These are phyloP conservation scores for Apiotrichum brassicae DNA, from an alignment of 1,284 basidiomycete species.

Conservation along the genomic window DNA sequence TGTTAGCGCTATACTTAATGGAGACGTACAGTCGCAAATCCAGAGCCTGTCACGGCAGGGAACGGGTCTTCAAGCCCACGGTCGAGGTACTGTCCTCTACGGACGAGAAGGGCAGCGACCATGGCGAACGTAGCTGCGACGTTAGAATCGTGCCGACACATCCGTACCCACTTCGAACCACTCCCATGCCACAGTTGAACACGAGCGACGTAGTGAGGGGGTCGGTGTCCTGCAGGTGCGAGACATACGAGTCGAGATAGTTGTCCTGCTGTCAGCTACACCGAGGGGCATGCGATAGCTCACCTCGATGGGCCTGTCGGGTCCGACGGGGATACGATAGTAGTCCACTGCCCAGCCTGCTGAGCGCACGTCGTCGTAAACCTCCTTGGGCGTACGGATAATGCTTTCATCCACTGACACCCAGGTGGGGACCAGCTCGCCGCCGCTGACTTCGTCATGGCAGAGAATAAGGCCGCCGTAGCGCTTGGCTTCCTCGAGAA, in stretches of 20 bases:
- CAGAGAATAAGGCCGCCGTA: constrained; percentile 88
- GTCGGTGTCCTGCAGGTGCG: constrained; percentile 72
- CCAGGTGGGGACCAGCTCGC: constrained; percentile 88
- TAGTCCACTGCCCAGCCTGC: constrained; percentile 90
- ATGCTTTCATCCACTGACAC: constrained; percentile 78
- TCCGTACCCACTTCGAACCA: constrained; percentile 62
- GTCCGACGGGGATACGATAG: constrained; percentile 83
- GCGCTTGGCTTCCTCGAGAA: constrained; percentile 77
- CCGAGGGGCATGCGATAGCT: constrained; percentile 11
- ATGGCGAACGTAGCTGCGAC: constrained; percentile 82
- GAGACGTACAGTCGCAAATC: constrained; percentile 37
- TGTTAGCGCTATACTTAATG: constrained; percentile 1
- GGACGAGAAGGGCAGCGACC: constrained; percentile 83
- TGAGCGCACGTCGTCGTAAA: constrained; percentile 71
- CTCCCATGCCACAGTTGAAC: constrained; percentile 96
- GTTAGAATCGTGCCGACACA: neutral
- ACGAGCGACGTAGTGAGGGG: constrained; percentile 77
- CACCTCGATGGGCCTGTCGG: constrained; percentile 77
- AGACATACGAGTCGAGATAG: constrained; percentile 88
- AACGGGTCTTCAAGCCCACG: constrained; percentile 72
- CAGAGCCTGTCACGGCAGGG: constrained; percentile 32
- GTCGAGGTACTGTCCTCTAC: constrained; percentile 77
- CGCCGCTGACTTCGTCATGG: constrained; percentile 69
- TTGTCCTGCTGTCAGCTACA: constrained; percentile 71
- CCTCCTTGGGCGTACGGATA: constrained; percentile 79